Conservation (phyloP, 352 stramenopile species). For the Blastocystis sp. region DNA sequence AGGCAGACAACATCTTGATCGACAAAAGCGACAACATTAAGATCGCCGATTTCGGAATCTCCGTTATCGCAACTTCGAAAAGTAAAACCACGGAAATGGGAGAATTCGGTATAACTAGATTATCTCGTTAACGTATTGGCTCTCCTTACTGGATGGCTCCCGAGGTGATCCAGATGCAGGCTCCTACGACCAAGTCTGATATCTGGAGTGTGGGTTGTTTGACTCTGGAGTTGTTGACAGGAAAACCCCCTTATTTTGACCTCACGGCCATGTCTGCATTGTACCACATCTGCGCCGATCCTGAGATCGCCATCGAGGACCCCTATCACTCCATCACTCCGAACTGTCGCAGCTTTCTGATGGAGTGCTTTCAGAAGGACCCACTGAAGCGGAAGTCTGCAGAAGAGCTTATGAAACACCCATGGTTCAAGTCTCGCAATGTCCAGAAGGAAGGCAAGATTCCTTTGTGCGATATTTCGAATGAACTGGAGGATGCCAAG, state of each 20-base stretch:
- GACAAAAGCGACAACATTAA: background rate
- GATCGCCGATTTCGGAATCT: conserved; percentile 39
- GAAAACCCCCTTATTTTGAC: conserved; percentile 87
- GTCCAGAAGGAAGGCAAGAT: background rate
- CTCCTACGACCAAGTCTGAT: conserved; percentile 76
- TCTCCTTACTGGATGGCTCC: conserved; percentile 95
- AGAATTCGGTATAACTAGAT: conserved; percentile 76
- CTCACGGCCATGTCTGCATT: conserved; percentile 70
- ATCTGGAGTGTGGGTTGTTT: conserved; percentile 93
- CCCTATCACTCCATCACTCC: background rate
- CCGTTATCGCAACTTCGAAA: background rate
- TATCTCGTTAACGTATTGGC: conserved; percentile 81
- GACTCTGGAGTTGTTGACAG: conserved; percentile 94
- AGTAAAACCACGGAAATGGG: background rate
- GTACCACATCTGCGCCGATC: conserved; percentile 34
- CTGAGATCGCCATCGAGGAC: conserved; percentile 19
- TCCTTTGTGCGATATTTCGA: background rate
- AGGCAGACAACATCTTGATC: conserved; percentile 43
- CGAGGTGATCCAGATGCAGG: conserved; percentile 81
- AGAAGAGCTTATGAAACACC: conserved; percentile 77
- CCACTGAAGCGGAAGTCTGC: conserved; percentile 74
- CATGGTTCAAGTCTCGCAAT: conserved; percentile 73
- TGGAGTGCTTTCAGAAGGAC: conserved; percentile 85
- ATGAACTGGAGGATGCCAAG: background rate
- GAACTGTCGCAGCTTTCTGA: conserved; percentile 67